Conservation (phyloP, 2,329 filamentous ascomycete species). For the Colletotrichum lini region DNA sequence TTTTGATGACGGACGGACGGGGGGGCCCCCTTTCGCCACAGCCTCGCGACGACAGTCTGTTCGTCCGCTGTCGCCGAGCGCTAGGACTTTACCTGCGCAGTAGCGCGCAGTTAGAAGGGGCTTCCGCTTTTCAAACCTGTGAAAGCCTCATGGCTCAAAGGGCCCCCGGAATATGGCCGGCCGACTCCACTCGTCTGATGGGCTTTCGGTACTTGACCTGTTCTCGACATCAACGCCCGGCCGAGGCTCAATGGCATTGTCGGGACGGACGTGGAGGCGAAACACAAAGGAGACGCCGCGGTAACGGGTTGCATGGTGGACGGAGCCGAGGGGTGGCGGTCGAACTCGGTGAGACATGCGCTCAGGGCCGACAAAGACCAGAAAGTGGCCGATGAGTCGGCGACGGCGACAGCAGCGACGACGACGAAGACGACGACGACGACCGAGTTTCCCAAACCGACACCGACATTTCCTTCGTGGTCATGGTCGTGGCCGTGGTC, state of each 20-base stretch:
- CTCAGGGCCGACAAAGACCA: constrained; percentile 20
- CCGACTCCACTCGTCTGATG: constrained; percentile 31
- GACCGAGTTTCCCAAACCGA: constrained; percentile 17
- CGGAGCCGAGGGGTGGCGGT: not conserved
- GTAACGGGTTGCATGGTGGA: constrained; percentile 13
- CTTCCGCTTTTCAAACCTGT: no score
- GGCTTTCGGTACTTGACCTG: constrained; percentile 15
- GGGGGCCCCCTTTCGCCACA: constrained; percentile 37
- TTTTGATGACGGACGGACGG: constrained; percentile 16
- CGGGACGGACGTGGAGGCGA: constrained; percentile 24
- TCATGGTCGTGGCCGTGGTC: not conserved
- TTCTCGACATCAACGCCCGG: constrained; percentile 35
- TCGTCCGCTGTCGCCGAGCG: constrained; percentile 38
- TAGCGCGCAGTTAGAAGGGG: not conserved
- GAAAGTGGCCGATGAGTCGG: not conserved
- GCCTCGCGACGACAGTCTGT: constrained; percentile 38
- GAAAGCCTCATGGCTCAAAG: no score
- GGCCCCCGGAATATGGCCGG: constrained; percentile 35
- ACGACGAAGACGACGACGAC: not conserved
- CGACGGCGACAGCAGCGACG: not conserved
- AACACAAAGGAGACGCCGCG: constrained; percentile 18
- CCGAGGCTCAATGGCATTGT: constrained; percentile 26
- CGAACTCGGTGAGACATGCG: not conserved
- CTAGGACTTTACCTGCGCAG: constrained; percentile 19
- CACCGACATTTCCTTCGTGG: constrained; percentile 29